A percentile compares a stretch with the other conserved stretches of the same genome.
phyloP scores from a whole-genome alignment of 2,329 filamentous ascomycete species.

The Arthrobotrys iridis region DNA sequence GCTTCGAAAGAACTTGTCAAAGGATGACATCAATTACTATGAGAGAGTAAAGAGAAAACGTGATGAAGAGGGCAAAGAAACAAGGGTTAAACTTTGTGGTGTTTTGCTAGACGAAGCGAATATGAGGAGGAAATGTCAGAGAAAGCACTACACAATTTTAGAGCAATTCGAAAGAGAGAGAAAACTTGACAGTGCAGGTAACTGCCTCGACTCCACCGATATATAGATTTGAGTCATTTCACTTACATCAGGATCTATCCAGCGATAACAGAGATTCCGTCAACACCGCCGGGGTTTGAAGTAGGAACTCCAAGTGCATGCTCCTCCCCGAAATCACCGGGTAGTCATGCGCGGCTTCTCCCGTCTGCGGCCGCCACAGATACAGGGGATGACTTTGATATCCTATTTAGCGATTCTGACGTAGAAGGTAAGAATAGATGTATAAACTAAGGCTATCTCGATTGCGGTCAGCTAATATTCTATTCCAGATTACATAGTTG shows the following conservation, averaged over 20 bases:
- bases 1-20: slow-evolving; percentile 5
- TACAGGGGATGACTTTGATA: neutral
- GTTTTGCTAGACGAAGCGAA: neutral
- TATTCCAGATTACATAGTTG: neutral
- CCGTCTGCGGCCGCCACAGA: neutral
- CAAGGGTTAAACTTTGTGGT: slow-evolving; percentile 2
- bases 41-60: slow-evolving; percentile 9
- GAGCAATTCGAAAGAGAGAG: neutral
- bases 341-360: neutral
- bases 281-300: neutral
- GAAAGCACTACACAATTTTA: neutral
- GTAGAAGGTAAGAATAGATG: neutral
- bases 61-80: slow-evolving; percentile 10
- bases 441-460: no score
- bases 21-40: slow-evolving; percentile 4
- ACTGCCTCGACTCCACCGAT: no score
- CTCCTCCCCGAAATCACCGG: neutral
- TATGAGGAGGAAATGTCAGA: slow-evolving; percentile 9
- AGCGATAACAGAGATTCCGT: neutral
- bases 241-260: no score
- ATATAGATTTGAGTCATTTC: no score
- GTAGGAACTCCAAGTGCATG: neutral
- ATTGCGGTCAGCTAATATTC: no score
- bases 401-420: neutral
- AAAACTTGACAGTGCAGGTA: no score